Evolutionary conservation across 345 rosid genomes (phyloP).

Genomic region (Hypericum androsaemum): DNA sequence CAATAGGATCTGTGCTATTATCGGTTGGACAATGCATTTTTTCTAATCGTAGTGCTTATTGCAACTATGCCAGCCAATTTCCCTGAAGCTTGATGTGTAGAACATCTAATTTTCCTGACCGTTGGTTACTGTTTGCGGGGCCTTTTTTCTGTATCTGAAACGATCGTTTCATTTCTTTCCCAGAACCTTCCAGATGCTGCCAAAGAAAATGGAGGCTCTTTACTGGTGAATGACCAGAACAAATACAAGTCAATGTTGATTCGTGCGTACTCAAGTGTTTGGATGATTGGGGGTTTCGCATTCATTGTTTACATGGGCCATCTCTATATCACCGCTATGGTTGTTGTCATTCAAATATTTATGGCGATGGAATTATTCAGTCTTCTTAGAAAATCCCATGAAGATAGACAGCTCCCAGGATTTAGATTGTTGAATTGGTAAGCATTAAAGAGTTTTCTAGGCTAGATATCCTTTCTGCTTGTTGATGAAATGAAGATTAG

Average conservation of each 20-base stretch:
- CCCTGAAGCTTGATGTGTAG: not conserved
- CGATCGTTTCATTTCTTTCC: conserved; percentile 1
- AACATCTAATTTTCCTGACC: not conserved
- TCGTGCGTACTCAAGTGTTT: conserved; percentile 60
- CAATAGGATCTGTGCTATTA: too few species aligned
- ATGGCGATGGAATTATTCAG: conserved; percentile 91
- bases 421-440: conserved; percentile 48
- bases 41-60: too few species aligned
- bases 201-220: conserved; percentile 46
- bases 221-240: conserved; percentile 61
- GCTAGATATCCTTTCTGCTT: not conserved
- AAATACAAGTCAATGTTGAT: conserved; percentile 79
- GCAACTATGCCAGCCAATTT: too few species aligned
- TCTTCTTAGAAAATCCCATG: conserved; percentile 73
- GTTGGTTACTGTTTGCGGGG: not conserved
- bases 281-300: conserved; percentile 91
- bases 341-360: conserved; percentile 81
- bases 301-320: conserved; percentile 89
- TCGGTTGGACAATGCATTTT: too few species aligned
- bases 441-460: not conserved
- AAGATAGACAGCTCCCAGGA: conserved; percentile 75
- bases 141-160: not conserved
- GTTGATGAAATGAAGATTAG: not conserved
- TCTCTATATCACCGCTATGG: conserved; percentile 94
- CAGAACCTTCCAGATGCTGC: conserved; percentile 50